These are phyloP conservation scores for Blastocladiella britannica DNA, from an alignment of 192 early-diverging fungal genomes.

Conservation along the genomic window DNA sequence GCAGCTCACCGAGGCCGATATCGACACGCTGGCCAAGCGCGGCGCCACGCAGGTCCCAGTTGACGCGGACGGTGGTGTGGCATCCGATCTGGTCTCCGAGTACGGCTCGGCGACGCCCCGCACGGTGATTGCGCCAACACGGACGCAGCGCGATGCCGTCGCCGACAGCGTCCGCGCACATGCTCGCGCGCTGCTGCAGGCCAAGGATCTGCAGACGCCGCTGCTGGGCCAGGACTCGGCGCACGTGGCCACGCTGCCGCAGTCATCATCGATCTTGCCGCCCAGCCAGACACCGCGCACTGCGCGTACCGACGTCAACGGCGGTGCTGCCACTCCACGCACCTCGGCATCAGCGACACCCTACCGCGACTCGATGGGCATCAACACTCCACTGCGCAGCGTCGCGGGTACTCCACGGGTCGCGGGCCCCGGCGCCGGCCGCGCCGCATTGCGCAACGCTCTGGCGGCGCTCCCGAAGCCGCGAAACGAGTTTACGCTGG, in stretches of 20 bases:
- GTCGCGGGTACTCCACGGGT: constrained; percentile 38
- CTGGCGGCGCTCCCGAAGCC: constrained; percentile 61
- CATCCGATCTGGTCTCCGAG: constrained; percentile 46
- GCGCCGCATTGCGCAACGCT: constrained; percentile 34
- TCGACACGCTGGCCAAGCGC: constrained; percentile 81
- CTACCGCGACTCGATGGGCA: constrained; percentile 23
- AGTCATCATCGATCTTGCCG: background rate
- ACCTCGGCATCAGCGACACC: constrained; percentile 9
- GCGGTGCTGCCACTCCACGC: constrained; percentile 9
- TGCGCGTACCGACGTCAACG: constrained; percentile 15
- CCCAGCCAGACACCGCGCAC: constrained; percentile 17
- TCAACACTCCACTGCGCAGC: constrained; percentile 39
- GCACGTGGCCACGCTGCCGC: background rate
- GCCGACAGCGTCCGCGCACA: constrained; percentile 1
- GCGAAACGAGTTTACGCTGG: constrained; percentile 81
- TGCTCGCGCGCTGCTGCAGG: background rate
- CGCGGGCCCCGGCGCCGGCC: constrained; percentile 30
- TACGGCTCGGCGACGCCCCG: constrained; percentile 40
- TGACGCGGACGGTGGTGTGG: constrained; percentile 29
- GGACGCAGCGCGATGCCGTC: constrained; percentile 40
- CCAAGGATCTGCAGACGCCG: background rate
- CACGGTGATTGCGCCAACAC: constrained; percentile 20
- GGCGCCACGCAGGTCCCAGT: constrained; percentile 54
- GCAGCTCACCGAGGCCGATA: constrained; percentile 71
- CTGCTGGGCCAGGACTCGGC: background rate